Evolutionary conservation across 495 filamentous ascomycete species (phyloP).

Genomic region (Penicillium lividum): DNA sequence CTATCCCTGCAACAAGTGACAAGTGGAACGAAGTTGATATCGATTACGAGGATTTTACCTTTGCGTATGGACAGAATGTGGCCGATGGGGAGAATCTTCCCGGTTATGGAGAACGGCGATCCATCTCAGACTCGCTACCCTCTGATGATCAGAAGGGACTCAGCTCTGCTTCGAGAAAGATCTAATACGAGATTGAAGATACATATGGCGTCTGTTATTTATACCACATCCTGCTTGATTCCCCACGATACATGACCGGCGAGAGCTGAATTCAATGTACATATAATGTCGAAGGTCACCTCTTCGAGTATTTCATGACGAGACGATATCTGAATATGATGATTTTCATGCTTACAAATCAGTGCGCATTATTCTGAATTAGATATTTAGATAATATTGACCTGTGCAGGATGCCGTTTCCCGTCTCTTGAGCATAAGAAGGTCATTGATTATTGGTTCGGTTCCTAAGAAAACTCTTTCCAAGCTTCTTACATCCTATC

Average conservation of each 20-base stretch:
- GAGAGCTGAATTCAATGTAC: not conserved
- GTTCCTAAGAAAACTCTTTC: too few relatives aligned
- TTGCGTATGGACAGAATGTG: slow-evolving; percentile 45
- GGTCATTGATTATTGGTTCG: too few relatives aligned
- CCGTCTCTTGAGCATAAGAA: too few relatives aligned
- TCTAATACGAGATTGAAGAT: slow-evolving; percentile 7
- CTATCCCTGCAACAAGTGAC: slow-evolving; percentile 71
- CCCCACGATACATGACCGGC: not conserved
- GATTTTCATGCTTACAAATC: not conserved
- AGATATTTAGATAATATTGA: too few relatives aligned
- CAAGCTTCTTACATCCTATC: not conserved
- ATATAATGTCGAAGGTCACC: not conserved
- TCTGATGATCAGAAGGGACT: slow-evolving; percentile 24
- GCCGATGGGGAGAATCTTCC: slow-evolving; percentile 25
- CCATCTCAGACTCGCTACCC: slow-evolving; percentile 17
- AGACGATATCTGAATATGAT: not conserved
- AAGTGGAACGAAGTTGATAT: slow-evolving; percentile 82
- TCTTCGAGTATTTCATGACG: not conserved
- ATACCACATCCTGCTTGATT: not conserved
- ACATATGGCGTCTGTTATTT: not conserved
- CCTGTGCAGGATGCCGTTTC: too few relatives aligned
- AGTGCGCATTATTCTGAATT: too few relatives aligned
- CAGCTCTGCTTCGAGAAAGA: slow-evolving; percentile 16
- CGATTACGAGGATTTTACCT: slow-evolving; percentile 39
- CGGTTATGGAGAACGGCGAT: slow-evolving; percentile 9